phyloP scores from a whole-genome alignment of 2,329 filamentous ascomycete species.

The Venturia asperata region DNA sequence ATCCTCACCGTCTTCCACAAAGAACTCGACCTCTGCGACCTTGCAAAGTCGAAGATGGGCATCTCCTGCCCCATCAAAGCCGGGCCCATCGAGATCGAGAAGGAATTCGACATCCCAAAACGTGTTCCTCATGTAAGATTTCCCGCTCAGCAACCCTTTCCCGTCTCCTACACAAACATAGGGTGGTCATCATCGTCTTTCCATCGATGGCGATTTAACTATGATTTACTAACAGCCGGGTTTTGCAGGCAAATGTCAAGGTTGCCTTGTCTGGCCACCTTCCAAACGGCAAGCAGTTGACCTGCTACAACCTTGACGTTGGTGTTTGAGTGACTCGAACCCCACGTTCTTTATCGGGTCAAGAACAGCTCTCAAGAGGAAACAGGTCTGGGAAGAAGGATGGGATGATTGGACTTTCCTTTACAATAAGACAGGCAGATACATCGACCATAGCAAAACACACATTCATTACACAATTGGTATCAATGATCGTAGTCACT shows the following conservation, averaged over 20 bases:
- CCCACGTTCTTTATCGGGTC: no score
- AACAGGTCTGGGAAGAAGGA: no score
- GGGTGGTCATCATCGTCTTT: background rate
- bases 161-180: background rate
- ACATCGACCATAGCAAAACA: no score
- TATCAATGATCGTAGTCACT: no score
- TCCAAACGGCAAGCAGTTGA: background rate
- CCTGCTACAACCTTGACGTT: background rate
- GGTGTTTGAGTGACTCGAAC: background rate
- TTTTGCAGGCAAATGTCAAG: background rate
- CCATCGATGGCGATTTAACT: background rate
- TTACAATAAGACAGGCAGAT: no score
- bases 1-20: conserved; percentile 5
- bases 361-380: no score
- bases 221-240: background rate
- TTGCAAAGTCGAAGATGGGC: background rate
- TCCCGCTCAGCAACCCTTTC: background rate
- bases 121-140: background rate
- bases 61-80: background rate
- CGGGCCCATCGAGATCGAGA: background rate
- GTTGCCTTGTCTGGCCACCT: background rate
- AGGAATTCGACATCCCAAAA: background rate
- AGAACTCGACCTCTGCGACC: background rate
- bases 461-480: no score
- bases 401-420: no score